Evolutionary conservation across 2,329 filamentous ascomycete species (phyloP), one percentile per base, ranked within the genome.

Genomic region (Polytolypa hystricis): DNA sequence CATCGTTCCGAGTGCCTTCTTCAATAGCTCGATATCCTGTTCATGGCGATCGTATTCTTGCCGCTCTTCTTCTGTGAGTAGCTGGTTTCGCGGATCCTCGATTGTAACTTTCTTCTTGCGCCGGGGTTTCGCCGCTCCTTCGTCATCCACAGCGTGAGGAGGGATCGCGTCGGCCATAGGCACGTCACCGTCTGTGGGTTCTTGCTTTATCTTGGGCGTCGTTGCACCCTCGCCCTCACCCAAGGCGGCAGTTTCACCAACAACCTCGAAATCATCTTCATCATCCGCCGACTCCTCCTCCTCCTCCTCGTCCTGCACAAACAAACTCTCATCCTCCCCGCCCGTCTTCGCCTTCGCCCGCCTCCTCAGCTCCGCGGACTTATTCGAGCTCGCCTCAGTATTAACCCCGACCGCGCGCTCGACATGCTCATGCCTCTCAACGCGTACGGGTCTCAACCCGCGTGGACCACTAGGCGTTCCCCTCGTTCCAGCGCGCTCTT

Each of bases 371-470:
- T 66, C 62, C 2, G 61, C 60, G 3, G 64, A 57, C 15, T 61
- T 61, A 21, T 57, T 61, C 25, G 61, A 59, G 46, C 64, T 71
- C 18, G 66, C 65, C 40, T 72, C 70, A 41, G 67, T 70, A 40
- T 70, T 73, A 38, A 77, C 62, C 27, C 65, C 69, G 17, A 73
- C 54, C 2, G 61, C 58, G 19, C 71, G 63, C 33, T 75, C 71
- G 44, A 69, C 63, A 48, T 76, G 73, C 42, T 71, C 67, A 46
- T 68, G 65, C 41, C 73, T 62, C 38, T 65, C 62, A 32, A 77
- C 62, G n/a, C 74, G 67, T 29, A 77, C 63, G 4, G 74, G 74
- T 32, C 61, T 56, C 29, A 71, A 55, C 1, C 56, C 58, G 29
- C 44, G 50, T 28, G 47, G 40, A 25, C 35, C 18, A 30, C 36